Base-by-base conservation (phyloP, 495 filamentous ascomycete species). In the Penicillium parvum region DNA sequence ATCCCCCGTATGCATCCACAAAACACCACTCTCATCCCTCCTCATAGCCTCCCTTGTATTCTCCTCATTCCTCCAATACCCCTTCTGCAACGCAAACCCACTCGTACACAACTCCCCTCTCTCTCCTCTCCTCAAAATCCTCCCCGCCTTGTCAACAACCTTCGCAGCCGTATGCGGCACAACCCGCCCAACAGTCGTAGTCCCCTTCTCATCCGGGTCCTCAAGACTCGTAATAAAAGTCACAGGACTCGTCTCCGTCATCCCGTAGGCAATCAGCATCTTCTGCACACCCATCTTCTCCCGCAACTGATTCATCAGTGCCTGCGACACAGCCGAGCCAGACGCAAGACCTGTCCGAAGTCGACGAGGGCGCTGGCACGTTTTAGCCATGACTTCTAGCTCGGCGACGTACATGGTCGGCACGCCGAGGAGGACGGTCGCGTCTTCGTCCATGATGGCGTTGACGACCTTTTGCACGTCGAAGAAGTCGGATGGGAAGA, bases 351-450 rank as follows among this genome's bases (percentile, higher is more conserved):
- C 57, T 1, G 50, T 57, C 3, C 57, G 34, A 2, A 61, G 50
- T 9, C 27, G 40, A 0, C 15, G 37, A 7, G 50, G 48, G 21
- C 33, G 36, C 5, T 52, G 47, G 3, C 42, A 36, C 2, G 32
- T 48, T 26, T 47, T 46, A 1, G 38, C 11, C 8, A 90, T 66
- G 1, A 86, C 68, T 49, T 90, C 86, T 9, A 94, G 66, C 52
- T 87, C 79, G 5, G 83, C 76, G 5, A 87, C 71, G 58, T 90
- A 91, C 89, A 95, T 95, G 27, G 89, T 94, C 5, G 88, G 79
- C 1, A 95, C 89, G 22, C 89, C 89, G 57, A 92, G 85, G 6
- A 94, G 72, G 0, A 85, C 88, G 0, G 85, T 91, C 14, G 75
- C 83, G 8, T 64, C 58, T 53, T 88, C 78, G 35, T 76, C 73